Evolutionary conservation across 2,329 filamentous ascomycete species (phyloP).

Genomic region (Colletotrichum shisoi): DNA sequence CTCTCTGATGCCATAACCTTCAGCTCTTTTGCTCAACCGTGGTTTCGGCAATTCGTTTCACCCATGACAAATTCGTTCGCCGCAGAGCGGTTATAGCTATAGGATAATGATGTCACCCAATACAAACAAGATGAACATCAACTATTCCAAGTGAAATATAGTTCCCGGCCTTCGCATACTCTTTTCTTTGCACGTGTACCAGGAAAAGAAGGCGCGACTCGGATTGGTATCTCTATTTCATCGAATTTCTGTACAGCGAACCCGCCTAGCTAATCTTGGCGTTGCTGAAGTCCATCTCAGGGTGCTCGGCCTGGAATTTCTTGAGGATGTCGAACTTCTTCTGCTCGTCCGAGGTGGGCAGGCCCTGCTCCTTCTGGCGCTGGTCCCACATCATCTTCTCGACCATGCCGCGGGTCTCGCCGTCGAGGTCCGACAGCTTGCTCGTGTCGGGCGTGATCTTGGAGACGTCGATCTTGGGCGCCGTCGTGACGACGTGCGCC

Average conservation of each 20-base stretch:
- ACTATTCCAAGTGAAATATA: background rate
- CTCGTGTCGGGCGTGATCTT: conserved; percentile 95
- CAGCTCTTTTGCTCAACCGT: conserved; percentile 45
- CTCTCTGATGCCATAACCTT: conserved; percentile 67
- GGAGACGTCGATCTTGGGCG: conserved; percentile 90
- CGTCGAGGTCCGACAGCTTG: conserved; percentile 90
- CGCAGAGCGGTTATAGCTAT: conserved; percentile 5
- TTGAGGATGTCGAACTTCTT: conserved; percentile 92
- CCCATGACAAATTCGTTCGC: conserved; percentile 60
- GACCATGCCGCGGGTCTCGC: conserved; percentile 94
- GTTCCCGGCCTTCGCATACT: background rate
- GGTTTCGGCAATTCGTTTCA: conserved; percentile 70
- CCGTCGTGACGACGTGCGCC: conserved; percentile 85
- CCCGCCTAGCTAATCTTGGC: conserved; percentile 63
- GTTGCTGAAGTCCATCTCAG: conserved; percentile 76
- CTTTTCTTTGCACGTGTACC: background rate
- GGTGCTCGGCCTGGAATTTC: conserved; percentile 85
- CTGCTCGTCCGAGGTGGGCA: conserved; percentile 91
- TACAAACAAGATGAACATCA: conserved; percentile 9
- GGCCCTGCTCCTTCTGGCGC: conserved; percentile 90
- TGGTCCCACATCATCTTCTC: conserved; percentile 99
- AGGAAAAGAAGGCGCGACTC: background rate
- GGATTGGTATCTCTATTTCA: background rate
- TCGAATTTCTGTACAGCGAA: background rate
- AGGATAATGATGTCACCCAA: conserved; percentile 3